phyloP scores from a whole-genome alignment of 2,329 filamentous ascomycete species.

The Aspergillus niger region DNA sequence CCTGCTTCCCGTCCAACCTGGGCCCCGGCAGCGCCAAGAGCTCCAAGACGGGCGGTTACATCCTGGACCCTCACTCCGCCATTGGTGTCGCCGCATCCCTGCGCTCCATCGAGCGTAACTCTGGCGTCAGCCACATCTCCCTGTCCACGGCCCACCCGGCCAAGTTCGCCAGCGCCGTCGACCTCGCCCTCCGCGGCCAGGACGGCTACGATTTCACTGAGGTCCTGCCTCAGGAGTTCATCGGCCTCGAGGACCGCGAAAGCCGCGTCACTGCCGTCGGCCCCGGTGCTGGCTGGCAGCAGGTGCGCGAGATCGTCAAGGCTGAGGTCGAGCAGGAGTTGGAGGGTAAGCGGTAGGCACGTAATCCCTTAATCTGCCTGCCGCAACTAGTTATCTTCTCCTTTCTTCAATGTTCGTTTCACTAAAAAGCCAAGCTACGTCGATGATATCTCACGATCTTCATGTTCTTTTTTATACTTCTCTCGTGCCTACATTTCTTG shows the following conservation, averaged over 20 bases:
- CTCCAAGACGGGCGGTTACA: slow-evolving; percentile 63
- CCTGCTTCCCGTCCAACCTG: slow-evolving; percentile 55
- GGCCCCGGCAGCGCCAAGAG: slow-evolving; percentile 33
- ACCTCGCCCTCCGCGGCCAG: slow-evolving; percentile 71
- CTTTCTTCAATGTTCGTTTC: neutral
- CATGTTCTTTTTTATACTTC: neutral
- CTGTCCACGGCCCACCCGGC: slow-evolving; percentile 94
- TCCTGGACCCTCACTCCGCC: slow-evolving; percentile 90
- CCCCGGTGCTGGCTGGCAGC: slow-evolving; percentile 67
- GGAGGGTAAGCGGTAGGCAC: slow-evolving; percentile 26
- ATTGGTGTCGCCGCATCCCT: slow-evolving; percentile 78
- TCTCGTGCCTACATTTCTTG: neutral
- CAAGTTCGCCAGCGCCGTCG: slow-evolving; percentile 87
- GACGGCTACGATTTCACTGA: slow-evolving; percentile 75
- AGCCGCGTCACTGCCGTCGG: slow-evolving; percentile 70
- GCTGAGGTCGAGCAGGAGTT: slow-evolving; percentile 63
- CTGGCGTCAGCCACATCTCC: slow-evolving; percentile 68
- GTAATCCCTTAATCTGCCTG: neutral
- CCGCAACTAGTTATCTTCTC: slow-evolving; percentile 35
- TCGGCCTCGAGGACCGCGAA: slow-evolving; percentile 74
- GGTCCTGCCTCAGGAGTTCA: slow-evolving; percentile 79
- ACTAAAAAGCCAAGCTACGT: slow-evolving; percentile 1
- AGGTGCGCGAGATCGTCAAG: slow-evolving; percentile 73
- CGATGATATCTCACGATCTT: slow-evolving; percentile 1
- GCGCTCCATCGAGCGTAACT: slow-evolving; percentile 63